Percentiles rank a stretch among this genome's conserved stretches.
Evolutionary conservation across 2,329 filamentous ascomycete species (phyloP).

Genomic region (Beauveria pseudobassiana): DNA sequence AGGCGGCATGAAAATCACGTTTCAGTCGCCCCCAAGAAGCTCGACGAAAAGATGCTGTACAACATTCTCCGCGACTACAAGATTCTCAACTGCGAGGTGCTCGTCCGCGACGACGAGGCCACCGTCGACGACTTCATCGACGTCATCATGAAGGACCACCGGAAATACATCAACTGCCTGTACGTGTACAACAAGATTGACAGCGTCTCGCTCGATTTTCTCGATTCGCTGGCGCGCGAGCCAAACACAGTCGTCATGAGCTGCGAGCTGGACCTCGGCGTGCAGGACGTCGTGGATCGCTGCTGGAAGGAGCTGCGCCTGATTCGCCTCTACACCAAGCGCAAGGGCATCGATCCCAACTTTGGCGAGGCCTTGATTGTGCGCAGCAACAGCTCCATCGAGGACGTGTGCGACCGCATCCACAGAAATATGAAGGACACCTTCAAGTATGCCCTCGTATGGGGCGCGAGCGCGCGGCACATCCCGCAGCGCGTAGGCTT

Average conservation of each 20-base stretch:
- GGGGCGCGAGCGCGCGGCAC: slow-evolving; percentile 94
- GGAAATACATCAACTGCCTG: slow-evolving; percentile 90
- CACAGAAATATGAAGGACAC: slow-evolving; percentile 94
- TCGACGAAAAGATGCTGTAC: slow-evolving; percentile 97
- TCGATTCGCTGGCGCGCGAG: slow-evolving; percentile 86
- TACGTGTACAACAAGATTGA: slow-evolving; percentile 99
- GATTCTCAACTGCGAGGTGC: slow-evolving; percentile 93
- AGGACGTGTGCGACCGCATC: slow-evolving; percentile 94
- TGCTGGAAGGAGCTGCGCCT: slow-evolving; percentile 91
- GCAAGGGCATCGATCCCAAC: slow-evolving; percentile 83
- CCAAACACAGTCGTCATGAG: slow-evolving; percentile 94
- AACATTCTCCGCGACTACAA: slow-evolving; percentile 98
- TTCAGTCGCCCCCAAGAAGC: slow-evolving; percentile 75
- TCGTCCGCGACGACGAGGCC: slow-evolving; percentile 88
- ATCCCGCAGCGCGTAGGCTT: slow-evolving; percentile 89
- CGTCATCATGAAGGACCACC: slow-evolving; percentile 97
- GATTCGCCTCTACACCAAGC: slow-evolving; percentile 93
- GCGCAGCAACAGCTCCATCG: slow-evolving; percentile 76
- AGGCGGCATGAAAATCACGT: slow-evolving; percentile 98
- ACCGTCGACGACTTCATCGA: slow-evolving; percentile 99
- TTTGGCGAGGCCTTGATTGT: slow-evolving; percentile 93
- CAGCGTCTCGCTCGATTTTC: slow-evolving; percentile 83
- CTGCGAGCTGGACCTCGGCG: slow-evolving; percentile 89
- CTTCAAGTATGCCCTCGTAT: slow-evolving; percentile 97
- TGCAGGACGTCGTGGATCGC: slow-evolving; percentile 86